phyloP scores from a whole-genome alignment of 352 stramenopile genomes.

The Phytophthora colocasiae region DNA sequence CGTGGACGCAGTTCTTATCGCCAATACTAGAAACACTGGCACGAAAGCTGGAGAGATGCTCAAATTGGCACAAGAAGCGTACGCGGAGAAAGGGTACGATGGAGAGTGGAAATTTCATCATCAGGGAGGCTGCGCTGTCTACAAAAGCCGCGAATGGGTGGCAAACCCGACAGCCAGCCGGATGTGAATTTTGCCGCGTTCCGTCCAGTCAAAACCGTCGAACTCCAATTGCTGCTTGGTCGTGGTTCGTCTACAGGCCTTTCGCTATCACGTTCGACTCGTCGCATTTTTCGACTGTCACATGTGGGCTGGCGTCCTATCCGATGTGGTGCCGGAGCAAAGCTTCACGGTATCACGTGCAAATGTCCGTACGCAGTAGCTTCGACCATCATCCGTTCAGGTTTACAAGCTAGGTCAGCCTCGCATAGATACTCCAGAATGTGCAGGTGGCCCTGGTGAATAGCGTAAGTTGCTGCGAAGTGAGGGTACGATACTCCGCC shows the following conservation, averaged over 20 bases:
- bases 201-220: not conserved
- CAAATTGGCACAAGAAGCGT: constrained; percentile 62
- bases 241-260: constrained; percentile 21
- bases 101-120: constrained; percentile 76
- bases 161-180: too few relatives aligned
- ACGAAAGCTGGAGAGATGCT: constrained; percentile 55
- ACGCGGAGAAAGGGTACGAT: constrained; percentile 59
- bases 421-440: too few relatives aligned
- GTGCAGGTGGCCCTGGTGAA: too few relatives aligned
- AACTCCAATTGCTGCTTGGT: constrained; percentile 2
- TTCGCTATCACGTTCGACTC: constrained; percentile 23
- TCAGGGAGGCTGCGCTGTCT: constrained; percentile 68
- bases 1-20: constrained; percentile 68
- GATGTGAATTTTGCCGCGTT: not conserved
- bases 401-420: too few relatives aligned
- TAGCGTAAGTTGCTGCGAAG: too few relatives aligned
- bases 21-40: constrained; percentile 42
- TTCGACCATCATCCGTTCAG: too few relatives aligned
- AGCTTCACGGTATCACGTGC: too few relatives aligned
- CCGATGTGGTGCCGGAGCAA: not conserved
- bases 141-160: constrained; percentile 80
- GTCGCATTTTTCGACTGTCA: constrained; percentile 37
- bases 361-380: too few relatives aligned
- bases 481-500: too few relatives aligned
- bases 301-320: constrained; percentile 27